phyloP scores from a whole-genome alignment of 495 filamentous ascomycete species.

The Neurospora sp. region DNA sequence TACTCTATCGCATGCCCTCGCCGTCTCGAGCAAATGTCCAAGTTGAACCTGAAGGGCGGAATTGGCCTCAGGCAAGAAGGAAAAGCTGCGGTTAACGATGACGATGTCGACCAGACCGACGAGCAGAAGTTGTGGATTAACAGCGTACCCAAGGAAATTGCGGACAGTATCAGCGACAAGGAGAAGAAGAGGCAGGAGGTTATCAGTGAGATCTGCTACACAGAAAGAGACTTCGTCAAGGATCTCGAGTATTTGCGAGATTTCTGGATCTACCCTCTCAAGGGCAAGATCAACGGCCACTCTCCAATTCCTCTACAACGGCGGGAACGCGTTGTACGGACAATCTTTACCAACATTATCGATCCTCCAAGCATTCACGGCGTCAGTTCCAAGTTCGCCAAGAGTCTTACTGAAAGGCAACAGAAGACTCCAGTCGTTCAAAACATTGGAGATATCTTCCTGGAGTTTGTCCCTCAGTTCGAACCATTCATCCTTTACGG shows the following conservation, averaged over 20 bases:
- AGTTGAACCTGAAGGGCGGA: conserved; percentile 84
- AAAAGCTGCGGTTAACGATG: conserved; percentile 63
- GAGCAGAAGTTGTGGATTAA: conserved; percentile 99
- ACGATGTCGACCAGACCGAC: conserved; percentile 77
- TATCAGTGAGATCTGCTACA: conserved; percentile 98
- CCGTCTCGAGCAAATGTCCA: conserved; percentile 86
- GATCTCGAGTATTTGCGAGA: conserved; percentile 96
- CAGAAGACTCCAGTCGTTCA: conserved; percentile 80
- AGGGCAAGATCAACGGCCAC: conserved; percentile 48
- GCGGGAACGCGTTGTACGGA: conserved; percentile 82
- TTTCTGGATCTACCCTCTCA: conserved; percentile 95
- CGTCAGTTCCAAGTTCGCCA: conserved; percentile 80
- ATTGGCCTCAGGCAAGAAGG: conserved; percentile 77
- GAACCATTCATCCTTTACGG: conserved; percentile 96
- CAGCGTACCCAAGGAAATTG: conserved; percentile 89
- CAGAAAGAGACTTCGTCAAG: conserved; percentile 98
- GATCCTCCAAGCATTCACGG: conserved; percentile 68
- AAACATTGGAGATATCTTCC: conserved; percentile 89
- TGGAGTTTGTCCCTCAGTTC: conserved; percentile 84
- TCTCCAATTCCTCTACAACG: conserved; percentile 86
- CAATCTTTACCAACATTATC: conserved; percentile 91
- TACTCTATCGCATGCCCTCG: conserved; percentile 98
- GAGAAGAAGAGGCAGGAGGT: conserved; percentile 98
- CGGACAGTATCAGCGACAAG: conserved; percentile 73
- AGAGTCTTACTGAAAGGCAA: conserved; percentile 79